phyloP scores from a whole-genome alignment of 176 grass and related monocot species.

The Aegilops umbellulata region DNA sequence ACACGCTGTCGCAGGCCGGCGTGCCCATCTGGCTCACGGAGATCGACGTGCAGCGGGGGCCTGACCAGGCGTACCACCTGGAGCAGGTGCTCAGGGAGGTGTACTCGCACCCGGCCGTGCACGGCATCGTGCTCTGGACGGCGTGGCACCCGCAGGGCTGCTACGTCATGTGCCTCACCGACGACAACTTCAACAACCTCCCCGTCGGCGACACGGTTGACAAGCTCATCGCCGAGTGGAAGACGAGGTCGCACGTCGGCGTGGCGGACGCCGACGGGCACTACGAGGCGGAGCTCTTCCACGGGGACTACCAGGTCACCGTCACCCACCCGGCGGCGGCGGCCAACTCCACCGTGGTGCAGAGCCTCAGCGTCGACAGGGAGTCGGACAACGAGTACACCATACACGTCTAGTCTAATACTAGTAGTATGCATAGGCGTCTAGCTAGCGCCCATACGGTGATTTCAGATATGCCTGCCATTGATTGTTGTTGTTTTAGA shows the following conservation, averaged over 20 bases:
- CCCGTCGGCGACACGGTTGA: constrained; percentile 69
- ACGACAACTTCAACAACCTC: constrained; percentile 78
- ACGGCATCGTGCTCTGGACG: constrained; percentile 84
- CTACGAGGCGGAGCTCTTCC: constrained; percentile 52
- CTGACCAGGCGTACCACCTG: constrained; percentile 51
- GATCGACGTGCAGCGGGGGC: constrained; percentile 44
- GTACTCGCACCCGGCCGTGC: constrained; percentile 85
- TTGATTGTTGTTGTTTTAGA: constrained; percentile 29
- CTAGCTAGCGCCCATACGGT: background rate
- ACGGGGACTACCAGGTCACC: constrained; percentile 71
- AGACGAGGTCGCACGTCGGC: constrained; percentile 15
- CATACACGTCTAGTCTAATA: constrained; percentile 45
- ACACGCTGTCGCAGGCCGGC: constrained; percentile 53
- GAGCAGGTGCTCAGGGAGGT: constrained; percentile 81
- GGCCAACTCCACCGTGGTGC: constrained; percentile 46
- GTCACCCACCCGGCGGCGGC: constrained; percentile 47
- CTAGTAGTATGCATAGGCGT: background rate
- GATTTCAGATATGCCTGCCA: background rate
- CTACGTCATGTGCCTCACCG: constrained; percentile 86
- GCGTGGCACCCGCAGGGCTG: constrained; percentile 64
- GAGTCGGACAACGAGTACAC: constrained; percentile 38
- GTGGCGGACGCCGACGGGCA: constrained; percentile 51
- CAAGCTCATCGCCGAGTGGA: constrained; percentile 70
- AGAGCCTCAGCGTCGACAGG: constrained; percentile 53
- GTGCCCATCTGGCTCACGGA: constrained; percentile 92